A percentile compares a stretch with the other conserved stretches of the same genome.
Conservation (phyloP, 1,139 yeast genomes). For the Zygosaccharomyces pseudobailii region DNA sequence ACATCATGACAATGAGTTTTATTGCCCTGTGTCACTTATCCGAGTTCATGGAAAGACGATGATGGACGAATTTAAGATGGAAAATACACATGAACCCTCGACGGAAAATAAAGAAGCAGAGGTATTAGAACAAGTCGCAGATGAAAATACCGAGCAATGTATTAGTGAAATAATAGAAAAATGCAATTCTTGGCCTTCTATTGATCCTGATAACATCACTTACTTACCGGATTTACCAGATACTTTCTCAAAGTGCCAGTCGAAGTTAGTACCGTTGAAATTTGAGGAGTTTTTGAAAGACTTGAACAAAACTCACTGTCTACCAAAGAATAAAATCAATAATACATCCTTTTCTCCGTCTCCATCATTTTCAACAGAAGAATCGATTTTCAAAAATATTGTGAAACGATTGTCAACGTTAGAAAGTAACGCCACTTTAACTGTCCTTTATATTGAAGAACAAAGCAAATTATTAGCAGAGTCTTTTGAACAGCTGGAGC, state of each 20-base stretch:
- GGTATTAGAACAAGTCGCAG: slow-evolving; percentile 2
- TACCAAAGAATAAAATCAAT: slow-evolving; percentile 8
- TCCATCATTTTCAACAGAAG: slow-evolving; percentile 49
- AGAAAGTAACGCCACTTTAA: slow-evolving; percentile 77
- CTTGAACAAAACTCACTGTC: slow-evolving; percentile 17
- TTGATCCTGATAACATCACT: slow-evolving; percentile 16
- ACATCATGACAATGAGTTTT: slow-evolving; percentile 83
- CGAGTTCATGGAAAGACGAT: slow-evolving; percentile 91
- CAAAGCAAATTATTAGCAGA: slow-evolving; percentile 71
- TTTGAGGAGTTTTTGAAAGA: slow-evolving; percentile 34
- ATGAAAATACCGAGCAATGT: background rate
- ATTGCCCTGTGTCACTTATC: slow-evolving; percentile 80
- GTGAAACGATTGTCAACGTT: slow-evolving; percentile 68
- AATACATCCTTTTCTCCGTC: slow-evolving; percentile 13
- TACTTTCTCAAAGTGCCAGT: slow-evolving; percentile 31
- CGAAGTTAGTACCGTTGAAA: slow-evolving; percentile 30
- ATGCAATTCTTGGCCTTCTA: slow-evolving; percentile 17
- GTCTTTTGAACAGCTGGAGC: slow-evolving; percentile 66
- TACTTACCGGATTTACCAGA: slow-evolving; percentile 20
- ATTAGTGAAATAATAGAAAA: slow-evolving; percentile 12
- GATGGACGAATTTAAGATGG: slow-evolving; percentile 84
- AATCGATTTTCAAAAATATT: slow-evolving; percentile 82
- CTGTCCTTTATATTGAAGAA: slow-evolving; percentile 77
- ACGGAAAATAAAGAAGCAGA: slow-evolving; percentile 1
- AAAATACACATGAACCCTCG: slow-evolving; percentile 31